phyloP scores from a whole-genome alignment of 2,329 filamentous ascomycete species.

The Seiridium unicorne region DNA sequence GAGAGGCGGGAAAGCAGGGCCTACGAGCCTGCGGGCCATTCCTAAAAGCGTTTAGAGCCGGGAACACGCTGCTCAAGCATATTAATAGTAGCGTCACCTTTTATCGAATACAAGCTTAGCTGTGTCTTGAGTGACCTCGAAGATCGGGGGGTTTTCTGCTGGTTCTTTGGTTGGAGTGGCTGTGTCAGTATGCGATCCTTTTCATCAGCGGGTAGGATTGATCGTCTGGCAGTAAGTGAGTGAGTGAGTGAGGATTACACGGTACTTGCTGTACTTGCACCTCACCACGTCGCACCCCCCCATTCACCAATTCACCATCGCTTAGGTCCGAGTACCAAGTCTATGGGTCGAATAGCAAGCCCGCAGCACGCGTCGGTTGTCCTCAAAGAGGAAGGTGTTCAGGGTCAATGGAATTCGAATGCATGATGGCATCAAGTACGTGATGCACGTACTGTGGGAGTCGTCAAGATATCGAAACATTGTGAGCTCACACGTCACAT shows the following conservation, averaged over 20 bases:
- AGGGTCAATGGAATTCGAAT: neutral
- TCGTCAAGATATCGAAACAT: neutral
- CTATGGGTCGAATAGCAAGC: neutral
- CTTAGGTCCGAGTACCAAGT: neutral
- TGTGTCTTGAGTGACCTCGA: too few species aligned
- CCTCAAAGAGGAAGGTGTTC: neutral
- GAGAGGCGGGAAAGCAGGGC: neutral
- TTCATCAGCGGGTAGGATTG: too few species aligned
- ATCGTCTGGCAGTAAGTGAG: too few species aligned
- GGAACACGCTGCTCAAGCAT: neutral
- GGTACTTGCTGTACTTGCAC: too few species aligned
- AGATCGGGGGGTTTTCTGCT: too few species aligned
- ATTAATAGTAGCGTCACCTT: neutral
- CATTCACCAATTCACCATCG: neutral
- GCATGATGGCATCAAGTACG: neutral
- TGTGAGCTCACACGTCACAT: neutral
- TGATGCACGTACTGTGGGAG: neutral
- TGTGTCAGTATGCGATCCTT: neutral
- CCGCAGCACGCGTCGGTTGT: neutral
- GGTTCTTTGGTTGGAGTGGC: neutral
- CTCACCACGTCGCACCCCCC: neutral
- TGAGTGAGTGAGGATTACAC: too few species aligned
- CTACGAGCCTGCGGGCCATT: neutral
- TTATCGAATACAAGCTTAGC: too few species aligned
- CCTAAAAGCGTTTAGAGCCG: neutral